These are phyloP conservation scores for Omphalotus guepiniiformis DNA, from an alignment of 768 basidiomycete genomes.

Conservation along the genomic window DNA sequence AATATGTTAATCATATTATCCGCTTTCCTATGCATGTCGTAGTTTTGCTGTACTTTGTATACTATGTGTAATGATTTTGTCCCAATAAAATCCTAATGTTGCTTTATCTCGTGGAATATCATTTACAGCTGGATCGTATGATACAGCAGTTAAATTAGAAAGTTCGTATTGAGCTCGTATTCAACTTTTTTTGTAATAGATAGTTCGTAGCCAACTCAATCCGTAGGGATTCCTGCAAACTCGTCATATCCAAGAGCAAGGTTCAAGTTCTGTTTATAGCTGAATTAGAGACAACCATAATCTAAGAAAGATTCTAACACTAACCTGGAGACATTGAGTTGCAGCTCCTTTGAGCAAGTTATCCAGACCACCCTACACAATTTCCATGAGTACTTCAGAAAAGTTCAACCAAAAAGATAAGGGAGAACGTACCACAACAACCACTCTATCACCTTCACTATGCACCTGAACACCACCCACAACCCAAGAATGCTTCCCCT, in stretches of 20 bases:
- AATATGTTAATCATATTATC: no score
- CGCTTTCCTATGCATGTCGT: no score
- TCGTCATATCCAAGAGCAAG: conserved; percentile 78
- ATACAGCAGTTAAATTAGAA: no score
- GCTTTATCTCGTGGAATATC: no score
- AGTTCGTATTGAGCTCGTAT: no score
- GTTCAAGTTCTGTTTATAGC: conserved; percentile 62
- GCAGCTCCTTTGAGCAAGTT: conserved; percentile 98
- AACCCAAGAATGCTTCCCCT: conserved; percentile 82
- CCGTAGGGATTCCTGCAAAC: conserved; percentile 54
- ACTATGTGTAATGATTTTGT: no score
- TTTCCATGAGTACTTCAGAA: background rate
- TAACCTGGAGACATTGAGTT: conserved; percentile 94
- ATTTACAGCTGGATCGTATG: no score
- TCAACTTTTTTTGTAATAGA: no score
- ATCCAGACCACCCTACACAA: conserved; percentile 81
- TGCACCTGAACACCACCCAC: conserved; percentile 95
- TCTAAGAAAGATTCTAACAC: conserved; percentile 18
- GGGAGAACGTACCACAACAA: conserved; percentile 71
- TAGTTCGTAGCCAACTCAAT: no score
- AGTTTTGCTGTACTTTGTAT: no score
- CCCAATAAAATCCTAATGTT: no score
- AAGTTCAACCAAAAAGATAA: background rate
- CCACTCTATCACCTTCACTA: conserved; percentile 82
- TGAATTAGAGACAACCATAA: background rate